Evolutionary conservation across 164 flowering plant species (phyloP).

Genomic region (Paratinospora sagittata): DNA sequence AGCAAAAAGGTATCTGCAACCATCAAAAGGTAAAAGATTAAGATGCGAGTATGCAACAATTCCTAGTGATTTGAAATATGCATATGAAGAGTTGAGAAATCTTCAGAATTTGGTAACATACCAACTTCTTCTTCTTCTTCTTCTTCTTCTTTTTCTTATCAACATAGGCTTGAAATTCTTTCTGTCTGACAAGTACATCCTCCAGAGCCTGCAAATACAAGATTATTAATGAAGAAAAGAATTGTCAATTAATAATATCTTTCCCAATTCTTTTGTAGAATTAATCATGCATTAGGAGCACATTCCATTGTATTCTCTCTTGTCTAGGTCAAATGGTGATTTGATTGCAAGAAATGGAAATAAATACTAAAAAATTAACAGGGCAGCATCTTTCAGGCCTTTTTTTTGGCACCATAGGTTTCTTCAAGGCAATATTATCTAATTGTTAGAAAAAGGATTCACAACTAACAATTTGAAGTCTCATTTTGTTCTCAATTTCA

Average conservation of each 20-base stretch:
- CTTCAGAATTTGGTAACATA: constrained; percentile 17
- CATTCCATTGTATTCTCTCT: not conserved
- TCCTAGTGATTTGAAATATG: not conserved
- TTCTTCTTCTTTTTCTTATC: constrained; percentile 82
- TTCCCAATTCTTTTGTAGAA: no score
- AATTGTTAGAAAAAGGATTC: no score
- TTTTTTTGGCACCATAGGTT: no score
- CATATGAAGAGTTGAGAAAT: not conserved
- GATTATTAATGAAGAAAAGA: not conserved
- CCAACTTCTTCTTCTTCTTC: constrained; percentile 43
- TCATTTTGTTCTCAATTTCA: not conserved
- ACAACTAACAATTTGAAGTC: no score
- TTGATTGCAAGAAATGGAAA: not conserved
- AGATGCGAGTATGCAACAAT: not conserved
- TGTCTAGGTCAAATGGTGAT: not conserved
- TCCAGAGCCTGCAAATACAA: constrained; percentile 55
- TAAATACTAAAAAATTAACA: no score
- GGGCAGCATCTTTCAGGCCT: no score
- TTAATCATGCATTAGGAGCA: no score
- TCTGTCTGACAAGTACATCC: constrained; percentile 44
- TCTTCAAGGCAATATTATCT: no score
- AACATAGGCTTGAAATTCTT: constrained; percentile 53
- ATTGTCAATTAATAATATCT: not conserved
- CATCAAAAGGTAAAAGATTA: not conserved
- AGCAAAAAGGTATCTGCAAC: constrained; percentile 26